These are phyloP conservation scores for Pinus tabuliformis DNA, from an alignment of 75 land plant genomes.

Conservation along the genomic window DNA sequence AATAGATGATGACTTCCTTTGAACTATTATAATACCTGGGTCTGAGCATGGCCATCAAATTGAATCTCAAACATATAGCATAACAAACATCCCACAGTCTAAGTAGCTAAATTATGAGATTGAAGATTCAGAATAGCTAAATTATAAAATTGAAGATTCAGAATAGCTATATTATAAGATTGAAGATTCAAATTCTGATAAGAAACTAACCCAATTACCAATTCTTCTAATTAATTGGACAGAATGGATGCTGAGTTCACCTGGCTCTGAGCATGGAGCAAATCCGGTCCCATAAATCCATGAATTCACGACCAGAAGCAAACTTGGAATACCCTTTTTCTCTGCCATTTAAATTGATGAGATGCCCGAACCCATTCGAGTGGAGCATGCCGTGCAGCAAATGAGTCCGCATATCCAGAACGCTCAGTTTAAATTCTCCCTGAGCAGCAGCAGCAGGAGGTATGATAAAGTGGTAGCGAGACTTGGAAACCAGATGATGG, in stretches of 20 bases:
- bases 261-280: constrained; percentile 58
- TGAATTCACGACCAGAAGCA: constrained; percentile 65
- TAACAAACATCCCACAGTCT: too few relatives aligned
- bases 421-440: constrained; percentile 38
- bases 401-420: constrained; percentile 24
- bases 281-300: constrained; percentile 94
- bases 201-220: too few relatives aligned
- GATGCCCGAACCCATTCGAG: constrained; percentile 91
- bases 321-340: constrained; percentile 64
- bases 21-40: too few relatives aligned
- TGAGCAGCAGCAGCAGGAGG: constrained; percentile 51
- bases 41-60: too few relatives aligned
- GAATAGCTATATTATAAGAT: too few relatives aligned
- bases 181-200: too few relatives aligned
- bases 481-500: constrained; percentile 76
- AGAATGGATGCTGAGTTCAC: constrained; percentile 7
- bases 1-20: too few relatives aligned
- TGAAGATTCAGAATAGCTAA: too few relatives aligned
- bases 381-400: constrained; percentile 86
- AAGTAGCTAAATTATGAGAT: too few relatives aligned
- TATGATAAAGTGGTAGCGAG: constrained; percentile 78
- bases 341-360: constrained; percentile 72
- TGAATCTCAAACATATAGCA: too few relatives aligned
- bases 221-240: neutral
- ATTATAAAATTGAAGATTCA: too few relatives aligned